A percentile compares a stretch with the other conserved stretches of the same genome.
phyloP scores from a whole-genome alignment of 2,329 filamentous ascomycete species.

The Aspergillus fijiensis region DNA sequence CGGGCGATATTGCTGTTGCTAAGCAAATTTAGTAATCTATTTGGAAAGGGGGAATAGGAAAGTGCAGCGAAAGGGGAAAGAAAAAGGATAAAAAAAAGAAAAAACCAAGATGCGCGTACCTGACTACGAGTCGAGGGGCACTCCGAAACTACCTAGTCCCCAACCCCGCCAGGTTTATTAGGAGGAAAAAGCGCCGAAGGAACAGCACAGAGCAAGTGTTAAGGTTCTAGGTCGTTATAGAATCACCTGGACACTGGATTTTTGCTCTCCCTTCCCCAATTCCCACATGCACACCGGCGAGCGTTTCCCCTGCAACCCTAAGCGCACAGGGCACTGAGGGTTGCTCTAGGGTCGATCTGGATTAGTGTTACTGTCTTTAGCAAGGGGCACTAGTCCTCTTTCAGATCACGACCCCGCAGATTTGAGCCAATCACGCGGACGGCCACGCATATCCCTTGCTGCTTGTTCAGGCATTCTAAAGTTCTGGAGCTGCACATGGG shows the following conservation, averaged over 20 bases:
- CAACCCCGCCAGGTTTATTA: background rate
- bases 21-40: background rate
- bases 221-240: background rate
- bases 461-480: background rate
- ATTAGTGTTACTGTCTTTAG: constrained; percentile 7
- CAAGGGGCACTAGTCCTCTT: constrained; percentile 1
- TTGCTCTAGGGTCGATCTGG: background rate
- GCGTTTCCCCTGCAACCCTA: constrained; percentile 13
- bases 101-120: background rate
- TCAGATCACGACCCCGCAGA: constrained; percentile 18
- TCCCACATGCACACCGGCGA: constrained; percentile 1
- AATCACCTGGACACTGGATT: background rate
- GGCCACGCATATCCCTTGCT: constrained; percentile 6
- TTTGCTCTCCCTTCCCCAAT: background rate
- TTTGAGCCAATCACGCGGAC: constrained; percentile 11
- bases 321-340: background rate
- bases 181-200: background rate
- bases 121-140: background rate
- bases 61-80: background rate
- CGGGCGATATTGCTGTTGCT: background rate
- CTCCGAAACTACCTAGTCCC: background rate
- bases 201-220: background rate
- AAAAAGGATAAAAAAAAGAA: no score
- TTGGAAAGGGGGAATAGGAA: background rate
- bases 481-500: constrained; percentile 6